Evolutionary conservation across 2,329 filamentous ascomycete genomes (phyloP), one percentile per base, ranked within the genome.

Genomic region (Diaporthe longicolla): DNA sequence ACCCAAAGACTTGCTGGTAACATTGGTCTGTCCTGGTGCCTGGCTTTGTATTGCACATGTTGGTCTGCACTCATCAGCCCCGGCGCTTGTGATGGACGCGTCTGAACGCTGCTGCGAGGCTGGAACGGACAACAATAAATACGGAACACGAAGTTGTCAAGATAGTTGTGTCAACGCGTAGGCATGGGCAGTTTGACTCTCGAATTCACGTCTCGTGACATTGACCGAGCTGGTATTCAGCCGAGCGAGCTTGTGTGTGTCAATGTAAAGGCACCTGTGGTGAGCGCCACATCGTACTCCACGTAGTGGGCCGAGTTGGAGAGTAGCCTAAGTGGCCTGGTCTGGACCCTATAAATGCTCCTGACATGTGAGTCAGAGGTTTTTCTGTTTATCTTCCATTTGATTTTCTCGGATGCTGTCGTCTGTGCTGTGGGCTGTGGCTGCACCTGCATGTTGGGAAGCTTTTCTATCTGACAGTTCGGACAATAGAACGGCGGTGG

Each of bases 91-190:
- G 5, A 3, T 35, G 26, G 19, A n/a, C 26, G 19, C n/a, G 29
- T 65, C 40, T 19, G 11, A 45, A 50, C 15, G 2, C 43, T 5
- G 21, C 29, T 10, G 6, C n/a, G 21, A 52, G n/a, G 63, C 29
- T 37, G 32, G 21, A 40, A 68, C 63, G 59, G 59, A 68, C 17
- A 68, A 54, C 48, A 50, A 3, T 52, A 19, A 26, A 52, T 6
- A 35, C 15, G 17, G 15, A 17, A 43, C 40, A 19, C 40, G 15
- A 43, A 43, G 40, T 19, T 43, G 40, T 43, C 40, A 43, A 43
- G 17, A 43, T 43, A 43, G 15, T 19, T 19, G 40, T 43, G 15
- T 43, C 21, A 35, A 35, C 43, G 10, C 61, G 40, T 24, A 24
- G 19, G 11, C 1, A 65, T 19, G 9, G 11, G 26, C 13, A 5